Base-by-base conservation (phyloP, 2,329 filamentous ascomycete species). In the Teratosphaeria gauchensis region DNA sequence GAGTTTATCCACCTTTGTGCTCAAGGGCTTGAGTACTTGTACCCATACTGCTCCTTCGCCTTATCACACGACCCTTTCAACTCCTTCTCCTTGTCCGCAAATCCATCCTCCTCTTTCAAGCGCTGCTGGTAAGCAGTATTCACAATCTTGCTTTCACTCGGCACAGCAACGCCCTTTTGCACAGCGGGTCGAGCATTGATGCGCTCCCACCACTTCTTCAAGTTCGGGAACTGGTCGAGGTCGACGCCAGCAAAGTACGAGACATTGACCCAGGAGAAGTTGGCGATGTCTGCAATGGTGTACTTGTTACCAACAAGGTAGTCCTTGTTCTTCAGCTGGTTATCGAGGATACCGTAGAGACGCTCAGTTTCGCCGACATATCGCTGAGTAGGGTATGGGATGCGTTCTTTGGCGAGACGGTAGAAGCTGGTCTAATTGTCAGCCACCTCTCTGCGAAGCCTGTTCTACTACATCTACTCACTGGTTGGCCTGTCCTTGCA, bases 341-440 rank as follows among this genome's bases (percentile, higher is more conserved):
- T 70, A 62, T 79, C 75, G 51, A 79, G 72, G 33, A 78, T 71
- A 54, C 76, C 76, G 48, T 72, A 75, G 12, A 78, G 71, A 33
- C 76, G 74, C 65, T 79, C 76, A 1, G 76, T 77, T 64, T 79
- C 76, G 63, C 76, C 75, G 3, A 75, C 73, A 65, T 77, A 78
- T 42, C 76, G 71, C 65, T 77, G 75, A 59, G 74, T 77, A 24
- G 72, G 73, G 61, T 77, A 78, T 4, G 73, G 65, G 58, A 77
- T 77, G 56, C 71, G 69, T 64, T 78, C 76, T 52, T 74, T 74
- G 11, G 75, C 70, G 24, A 75, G 69, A 42, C 76, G 72, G 64
- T 72, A 72, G 63, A 73, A 72, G 52, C 52, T 53, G 19, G 52
- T 6, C 31, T n/a, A 12, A 12, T 16, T 9, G 7, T 53, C 4